These are phyloP conservation scores for Mycena leptocephala DNA, from an alignment of 768 basidiomycete species.

Conservation along the genomic window DNA sequence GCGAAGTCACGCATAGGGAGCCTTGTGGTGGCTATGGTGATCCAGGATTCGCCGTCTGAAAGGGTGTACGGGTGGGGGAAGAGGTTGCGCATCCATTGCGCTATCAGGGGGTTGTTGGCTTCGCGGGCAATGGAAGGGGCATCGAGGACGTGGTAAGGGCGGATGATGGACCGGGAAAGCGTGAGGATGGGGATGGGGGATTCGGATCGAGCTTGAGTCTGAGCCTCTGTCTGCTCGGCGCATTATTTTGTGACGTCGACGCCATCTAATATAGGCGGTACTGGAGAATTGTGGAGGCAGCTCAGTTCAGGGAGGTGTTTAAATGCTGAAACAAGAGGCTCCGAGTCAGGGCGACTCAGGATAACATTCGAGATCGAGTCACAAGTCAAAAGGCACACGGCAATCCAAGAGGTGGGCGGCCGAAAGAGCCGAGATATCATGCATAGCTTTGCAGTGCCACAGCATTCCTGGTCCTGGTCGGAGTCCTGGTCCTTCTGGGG, in stretches of 20 bases:
- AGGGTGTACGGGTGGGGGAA: slow-evolving; percentile 2
- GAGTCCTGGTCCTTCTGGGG: too few species aligned
- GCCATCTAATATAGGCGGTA: not conserved
- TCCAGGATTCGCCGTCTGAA: slow-evolving; percentile 1
- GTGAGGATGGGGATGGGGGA: slow-evolving; percentile 7
- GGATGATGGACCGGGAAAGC: not conserved
- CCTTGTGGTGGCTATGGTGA: not conserved
- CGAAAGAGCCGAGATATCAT: too few species aligned
- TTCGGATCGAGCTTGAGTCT: not conserved
- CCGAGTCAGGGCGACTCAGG: not conserved
- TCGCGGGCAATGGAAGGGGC: slow-evolving; percentile 7
- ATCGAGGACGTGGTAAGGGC: not conserved
- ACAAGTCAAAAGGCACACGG: too few species aligned
- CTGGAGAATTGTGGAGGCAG: not conserved
- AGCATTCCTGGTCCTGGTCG: too few species aligned
- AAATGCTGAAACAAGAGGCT: not conserved
- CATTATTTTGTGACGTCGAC: not conserved
- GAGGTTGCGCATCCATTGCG: slow-evolving; percentile 1
- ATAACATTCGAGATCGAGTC: not conserved
- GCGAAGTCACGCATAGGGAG: slow-evolving; percentile 4
- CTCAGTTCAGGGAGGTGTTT: not conserved
- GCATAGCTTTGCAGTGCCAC: too few species aligned
- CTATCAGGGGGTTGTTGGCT: slow-evolving; percentile 6
- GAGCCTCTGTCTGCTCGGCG: not conserved
- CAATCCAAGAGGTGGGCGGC: too few species aligned